Conservation (phyloP, 805 yeast species). For the Pichia occidentalis region DNA sequence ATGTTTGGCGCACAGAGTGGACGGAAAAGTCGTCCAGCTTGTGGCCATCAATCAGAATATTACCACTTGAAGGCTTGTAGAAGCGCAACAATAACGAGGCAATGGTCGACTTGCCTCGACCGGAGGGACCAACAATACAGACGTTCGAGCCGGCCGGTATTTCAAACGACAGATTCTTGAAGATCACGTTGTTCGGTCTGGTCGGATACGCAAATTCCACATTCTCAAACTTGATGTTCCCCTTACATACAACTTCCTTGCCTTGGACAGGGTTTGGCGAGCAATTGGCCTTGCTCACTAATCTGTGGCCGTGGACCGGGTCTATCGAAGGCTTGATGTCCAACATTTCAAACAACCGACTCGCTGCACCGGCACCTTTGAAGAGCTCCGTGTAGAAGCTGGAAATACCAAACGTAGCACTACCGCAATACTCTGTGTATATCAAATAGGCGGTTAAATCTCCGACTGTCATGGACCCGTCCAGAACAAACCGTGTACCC, state of each 20-base stretch:
- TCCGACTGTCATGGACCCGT: slow-evolving; percentile 74
- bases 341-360: slow-evolving; percentile 79
- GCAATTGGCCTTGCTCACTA: slow-evolving; percentile 19
- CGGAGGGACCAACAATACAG: slow-evolving; percentile 93
- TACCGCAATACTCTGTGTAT: slow-evolving; percentile 92
- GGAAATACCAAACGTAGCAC: slow-evolving; percentile 85
- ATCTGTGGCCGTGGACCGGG: slow-evolving; percentile 53
- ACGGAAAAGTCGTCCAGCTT: slow-evolving; percentile 65
- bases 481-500: slow-evolving; percentile 74
- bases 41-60: slow-evolving; percentile 60
- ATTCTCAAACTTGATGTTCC: slow-evolving; percentile 58
- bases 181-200: slow-evolving; percentile 64
- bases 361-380: slow-evolving; percentile 97
- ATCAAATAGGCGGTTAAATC: slow-evolving; percentile 89
- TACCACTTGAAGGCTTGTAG: slow-evolving; percentile 71
- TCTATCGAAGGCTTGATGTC: slow-evolving; percentile 74
- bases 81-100: slow-evolving; percentile 73
- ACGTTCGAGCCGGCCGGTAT: slow-evolving; percentile 81
- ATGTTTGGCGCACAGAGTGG: slow-evolving; percentile 63
- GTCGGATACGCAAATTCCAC: slow-evolving; percentile 81
- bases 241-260: slow-evolving; percentile 30
- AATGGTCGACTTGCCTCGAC: slow-evolving; percentile 90
- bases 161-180: slow-evolving; percentile 53
- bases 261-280: slow-evolving; percentile 3
- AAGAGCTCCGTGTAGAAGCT: slow-evolving; percentile 88